phyloP scores from a whole-genome alignment of 345 rosid species.

The Populus davidiana region DNA sequence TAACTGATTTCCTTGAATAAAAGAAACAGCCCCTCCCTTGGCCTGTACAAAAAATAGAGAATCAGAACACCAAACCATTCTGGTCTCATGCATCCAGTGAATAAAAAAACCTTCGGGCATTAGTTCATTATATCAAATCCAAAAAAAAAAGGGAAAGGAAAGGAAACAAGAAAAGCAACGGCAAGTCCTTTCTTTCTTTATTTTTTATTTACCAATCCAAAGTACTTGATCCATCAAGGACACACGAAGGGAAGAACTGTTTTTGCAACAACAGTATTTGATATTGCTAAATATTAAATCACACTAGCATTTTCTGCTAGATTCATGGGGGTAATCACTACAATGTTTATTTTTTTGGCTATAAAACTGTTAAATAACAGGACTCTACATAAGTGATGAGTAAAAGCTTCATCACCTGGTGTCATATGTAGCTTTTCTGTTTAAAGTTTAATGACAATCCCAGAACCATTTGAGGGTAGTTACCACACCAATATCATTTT shows the following conservation, averaged over 20 bases:
- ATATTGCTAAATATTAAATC: background rate
- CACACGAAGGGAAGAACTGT: background rate
- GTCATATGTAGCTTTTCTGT: background rate
- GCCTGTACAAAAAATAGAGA: conserved; percentile 49
- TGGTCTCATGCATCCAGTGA: background rate
- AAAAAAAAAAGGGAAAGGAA: too few species aligned
- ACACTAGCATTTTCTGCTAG: background rate
- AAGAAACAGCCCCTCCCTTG: conserved; percentile 62
- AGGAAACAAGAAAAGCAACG: too few species aligned
- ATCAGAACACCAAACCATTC: conserved; percentile 11
- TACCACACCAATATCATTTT: background rate
- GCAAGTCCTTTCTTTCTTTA: background rate
- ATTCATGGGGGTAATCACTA: background rate
- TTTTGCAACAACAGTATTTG: background rate
- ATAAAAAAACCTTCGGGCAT: background rate
- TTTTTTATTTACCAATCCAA: background rate
- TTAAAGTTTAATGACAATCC: background rate
- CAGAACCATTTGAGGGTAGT: background rate
- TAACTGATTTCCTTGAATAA: conserved; percentile 42
- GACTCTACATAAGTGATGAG: background rate
- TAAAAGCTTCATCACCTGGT: background rate
- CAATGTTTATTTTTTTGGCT: background rate
- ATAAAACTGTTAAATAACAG: background rate
- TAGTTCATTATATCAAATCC: background rate
- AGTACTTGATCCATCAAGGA: background rate